Evolutionary conservation across 805 yeast genomes (phyloP), one percentile per base, ranked within the genome.

Genomic region (Saccharomyces mikatae): DNA sequence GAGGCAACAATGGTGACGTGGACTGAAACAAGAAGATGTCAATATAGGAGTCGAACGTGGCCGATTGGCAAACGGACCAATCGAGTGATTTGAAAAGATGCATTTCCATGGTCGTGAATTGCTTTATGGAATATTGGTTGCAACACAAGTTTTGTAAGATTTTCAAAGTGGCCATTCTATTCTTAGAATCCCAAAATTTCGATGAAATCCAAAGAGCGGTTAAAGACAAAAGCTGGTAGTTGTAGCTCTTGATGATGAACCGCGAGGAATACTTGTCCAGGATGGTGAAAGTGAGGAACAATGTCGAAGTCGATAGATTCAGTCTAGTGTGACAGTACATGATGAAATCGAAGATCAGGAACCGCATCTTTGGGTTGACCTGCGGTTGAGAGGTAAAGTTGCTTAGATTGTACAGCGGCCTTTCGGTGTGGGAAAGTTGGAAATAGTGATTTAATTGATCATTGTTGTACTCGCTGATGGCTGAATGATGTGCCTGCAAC

Each of bases 171-270:
- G 86, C 84, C 44, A 83, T 79, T 63, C 81, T 81, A 60, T 79
- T 79, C 70, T 90, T 81, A 57, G 81, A 79, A 58, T 89, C 91
- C 60, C 80, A 78, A 55, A 81, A 77, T 67, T 91, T 91, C 41
- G 95, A 80, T 2, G 96, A 90, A 21, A 92, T 80, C 97, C 97
- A 92, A 52, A 91, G 71, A 29, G 96, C 84, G 1, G 95, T 84
- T 60, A 95, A 81, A 29, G 95, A 96, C 28, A 91, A 81, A 52
- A 91, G 76, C 71, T 90, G 97, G 65, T 86, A 84, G 66, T 89
- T 95, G 57, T 86, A 87, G 59, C 86, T 81, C 67, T 86, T 81
- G 6, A 89, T 89, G 26, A 88, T 80, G 60, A 96, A 78, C 60
- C 82, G 81, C 49, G 95, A 84, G 65, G 94, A 86, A 72, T 91